Evolutionary conservation across 192 early-diverging fungal species (phyloP).

Genomic region (Coemansia sp.): DNA sequence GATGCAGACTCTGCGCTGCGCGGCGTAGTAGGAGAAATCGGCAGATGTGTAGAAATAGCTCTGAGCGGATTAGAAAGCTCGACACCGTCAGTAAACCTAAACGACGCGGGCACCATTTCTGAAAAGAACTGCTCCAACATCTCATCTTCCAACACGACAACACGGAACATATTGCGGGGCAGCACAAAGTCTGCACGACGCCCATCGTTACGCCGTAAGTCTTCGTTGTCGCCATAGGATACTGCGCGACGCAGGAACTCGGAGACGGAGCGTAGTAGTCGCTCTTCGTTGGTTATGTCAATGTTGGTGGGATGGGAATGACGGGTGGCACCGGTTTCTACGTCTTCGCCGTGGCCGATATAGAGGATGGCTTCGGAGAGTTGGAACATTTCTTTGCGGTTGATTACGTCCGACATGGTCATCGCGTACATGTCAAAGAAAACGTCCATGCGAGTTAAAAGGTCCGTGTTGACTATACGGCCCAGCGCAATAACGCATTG

Average conservation of each 20-base stretch:
- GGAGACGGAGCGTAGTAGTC: constrained; percentile 49
- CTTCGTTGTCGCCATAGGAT: constrained; percentile 22
- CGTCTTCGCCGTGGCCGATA: constrained; percentile 58
- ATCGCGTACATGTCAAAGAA: constrained; percentile 86
- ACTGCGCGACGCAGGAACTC: constrained; percentile 38
- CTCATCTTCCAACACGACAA: constrained; percentile 87
- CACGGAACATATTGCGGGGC: constrained; percentile 64
- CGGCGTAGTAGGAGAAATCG: constrained; percentile 37
- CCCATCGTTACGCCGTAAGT: neutral
- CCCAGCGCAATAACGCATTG: constrained; percentile 81
- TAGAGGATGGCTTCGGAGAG: constrained; percentile 88
- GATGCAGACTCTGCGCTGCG: constrained; percentile 26
- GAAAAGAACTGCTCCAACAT: constrained; percentile 87
- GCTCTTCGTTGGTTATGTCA: constrained; percentile 54
- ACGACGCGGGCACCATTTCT: constrained; percentile 43
- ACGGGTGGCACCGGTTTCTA: constrained; percentile 19
- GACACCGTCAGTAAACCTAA: constrained; percentile 54
- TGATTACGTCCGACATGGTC: constrained; percentile 67
- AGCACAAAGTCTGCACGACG: constrained; percentile 29
- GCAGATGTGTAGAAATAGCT: constrained; percentile 44
- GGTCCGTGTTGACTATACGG: constrained; percentile 74
- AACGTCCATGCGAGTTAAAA: constrained; percentile 75
- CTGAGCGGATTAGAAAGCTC: constrained; percentile 54
- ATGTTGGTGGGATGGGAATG: neutral
- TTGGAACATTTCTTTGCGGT: constrained; percentile 79